Evolutionary conservation across 1,284 basidiomycete genomes (phyloP), one percentile per base, ranked within the genome.

Genomic region (Papiliotrema flavescens): DNA sequence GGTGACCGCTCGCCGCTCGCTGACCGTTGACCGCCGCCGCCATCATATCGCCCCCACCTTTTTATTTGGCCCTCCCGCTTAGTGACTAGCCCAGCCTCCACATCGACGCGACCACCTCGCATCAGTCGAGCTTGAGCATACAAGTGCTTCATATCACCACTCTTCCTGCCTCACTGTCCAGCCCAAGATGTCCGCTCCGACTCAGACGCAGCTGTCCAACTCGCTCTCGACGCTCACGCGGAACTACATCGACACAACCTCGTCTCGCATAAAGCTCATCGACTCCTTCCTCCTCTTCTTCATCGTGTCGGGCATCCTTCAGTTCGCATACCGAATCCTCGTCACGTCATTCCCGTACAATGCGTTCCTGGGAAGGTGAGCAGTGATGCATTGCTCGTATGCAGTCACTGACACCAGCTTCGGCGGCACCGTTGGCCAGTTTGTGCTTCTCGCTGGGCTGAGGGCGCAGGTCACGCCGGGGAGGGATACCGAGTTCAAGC

Each of bases 331-430:
- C 79, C 92, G 95, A 76, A 76, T 96, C 34, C 80, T 92, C 61
- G 81, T 98, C 61, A 92, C 93, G 54, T 89, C 88, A 78, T 98
- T 87, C 76, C 95, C 95, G 15, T 98, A 96, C 82, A 97, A 98
- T 68, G 91, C 94, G 35, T 99, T 98, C 78, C 78, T 97, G 57
- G 87, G 92, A 64, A 92, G 93, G 93, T 98, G 78, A 64, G 88
- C 78, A 3, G 15, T 32, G 20, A 15, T 43, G 17, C 24, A 13
- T 40, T 17, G 19, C 28, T 44, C 20, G 5, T 9, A 40, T 24
- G 23, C 9, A 17, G 22, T n/a, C n/a, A n/a, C 14, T 36, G 4
- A 39, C 17, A 4, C 7, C 65, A 98, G 95, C 34, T 98, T 98
- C 74, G 81, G 87, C 28, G 90, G 93, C 65, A 89, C 88, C 13